Conservation (phyloP, 1,284 basidiomycete species). For the Leccinum angustisporum region DNA sequence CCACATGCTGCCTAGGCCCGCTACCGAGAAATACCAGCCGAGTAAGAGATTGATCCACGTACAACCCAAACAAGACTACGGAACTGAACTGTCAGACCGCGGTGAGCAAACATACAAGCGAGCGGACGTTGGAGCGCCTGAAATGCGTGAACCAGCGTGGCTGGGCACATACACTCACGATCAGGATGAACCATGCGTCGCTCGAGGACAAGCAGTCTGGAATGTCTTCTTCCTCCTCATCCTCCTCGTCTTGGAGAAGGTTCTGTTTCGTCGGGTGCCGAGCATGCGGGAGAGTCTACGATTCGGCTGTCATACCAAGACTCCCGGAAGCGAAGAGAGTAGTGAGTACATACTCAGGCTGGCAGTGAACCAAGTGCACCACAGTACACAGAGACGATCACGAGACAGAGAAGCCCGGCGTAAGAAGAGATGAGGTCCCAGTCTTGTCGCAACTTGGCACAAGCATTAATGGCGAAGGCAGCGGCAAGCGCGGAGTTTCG, state of each 20-base stretch:
- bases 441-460: slow-evolving; percentile 37
- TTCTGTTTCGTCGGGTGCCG: slow-evolving; percentile 5
- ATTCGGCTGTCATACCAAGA: background rate
- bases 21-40: slow-evolving; percentile 73
- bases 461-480: too few species aligned
- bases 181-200: slow-evolving; percentile 78
- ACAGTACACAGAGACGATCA: slow-evolving; percentile 60
- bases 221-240: slow-evolving; percentile 47
- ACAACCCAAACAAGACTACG: slow-evolving; percentile 63
- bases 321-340: background rate
- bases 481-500: too few species aligned
- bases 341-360: slow-evolving; percentile 44
- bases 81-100: slow-evolving; percentile 56
- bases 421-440: slow-evolving; percentile 67
- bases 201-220: slow-evolving; percentile 59
- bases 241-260: slow-evolving; percentile 29
- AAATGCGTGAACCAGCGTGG: too few species aligned
- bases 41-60: slow-evolving; percentile 81
- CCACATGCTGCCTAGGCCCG: slow-evolving; percentile 66
- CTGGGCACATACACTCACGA: slow-evolving; percentile 43
- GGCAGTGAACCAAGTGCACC: slow-evolving; percentile 69
- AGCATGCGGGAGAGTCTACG: slow-evolving; percentile 15
- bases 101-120: background rate
- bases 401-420: slow-evolving; percentile 62
- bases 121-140: background rate